phyloP scores from a whole-genome alignment of 345 rosid species.

The Dipteronia dyeriana region DNA sequence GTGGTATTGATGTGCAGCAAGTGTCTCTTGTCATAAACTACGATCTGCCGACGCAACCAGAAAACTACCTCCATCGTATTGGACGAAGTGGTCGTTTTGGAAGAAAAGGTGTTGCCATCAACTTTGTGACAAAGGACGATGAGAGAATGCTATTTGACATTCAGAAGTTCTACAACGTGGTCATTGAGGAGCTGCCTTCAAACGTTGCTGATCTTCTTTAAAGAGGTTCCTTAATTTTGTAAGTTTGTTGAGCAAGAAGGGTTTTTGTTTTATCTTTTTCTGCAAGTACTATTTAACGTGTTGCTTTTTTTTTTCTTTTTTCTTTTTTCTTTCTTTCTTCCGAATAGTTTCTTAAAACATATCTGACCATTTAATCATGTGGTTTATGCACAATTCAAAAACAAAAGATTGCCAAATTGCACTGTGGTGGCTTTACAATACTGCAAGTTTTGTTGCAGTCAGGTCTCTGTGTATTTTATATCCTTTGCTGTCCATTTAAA shows the following conservation, averaged over 20 bases:
- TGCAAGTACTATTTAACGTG: slow-evolving; percentile 31
- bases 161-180: slow-evolving; percentile 69
- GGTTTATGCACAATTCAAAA: slow-evolving; percentile 30
- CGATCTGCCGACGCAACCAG: slow-evolving; percentile 88
- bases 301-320: background rate
- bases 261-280: slow-evolving; percentile 26
- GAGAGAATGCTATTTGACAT: slow-evolving; percentile 72
- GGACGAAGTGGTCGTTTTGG: slow-evolving; percentile 90
- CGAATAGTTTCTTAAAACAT: slow-evolving; percentile 32
- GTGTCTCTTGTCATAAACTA: slow-evolving; percentile 86
- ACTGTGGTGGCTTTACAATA: slow-evolving; percentile 21
- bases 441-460: slow-evolving; percentile 27
- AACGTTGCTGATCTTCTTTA: slow-evolving; percentile 72
- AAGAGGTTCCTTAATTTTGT: slow-evolving; percentile 28
- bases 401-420: slow-evolving; percentile 8
- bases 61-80: slow-evolving; percentile 84
- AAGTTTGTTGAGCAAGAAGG: slow-evolving; percentile 33
- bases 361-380: slow-evolving; percentile 43
- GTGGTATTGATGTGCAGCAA: slow-evolving; percentile 93
- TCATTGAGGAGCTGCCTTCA: slow-evolving; percentile 60
- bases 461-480: too few species aligned
- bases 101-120: slow-evolving; percentile 85
- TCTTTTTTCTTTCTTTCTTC: background rate
- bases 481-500: too few species aligned
- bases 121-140: slow-evolving; percentile 64